Conservation (phyloP, 192 early-diverging fungal species). For the Backusella morwellensis region DNA sequence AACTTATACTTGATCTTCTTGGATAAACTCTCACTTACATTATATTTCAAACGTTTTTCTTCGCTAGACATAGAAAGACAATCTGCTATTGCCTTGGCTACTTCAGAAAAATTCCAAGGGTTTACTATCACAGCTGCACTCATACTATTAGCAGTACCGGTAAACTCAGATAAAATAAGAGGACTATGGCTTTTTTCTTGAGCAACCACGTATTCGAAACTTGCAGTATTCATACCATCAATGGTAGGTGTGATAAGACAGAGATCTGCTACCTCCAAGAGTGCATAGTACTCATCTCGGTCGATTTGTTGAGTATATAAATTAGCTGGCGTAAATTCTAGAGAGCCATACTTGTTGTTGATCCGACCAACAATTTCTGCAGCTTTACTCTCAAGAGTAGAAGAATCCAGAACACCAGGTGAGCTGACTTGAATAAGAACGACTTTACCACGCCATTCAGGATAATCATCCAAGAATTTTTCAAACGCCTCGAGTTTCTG, state of each 20-base stretch:
- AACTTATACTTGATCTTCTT: background rate
- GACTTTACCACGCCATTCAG: slow-evolving; percentile 90
- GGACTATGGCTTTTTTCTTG: slow-evolving; percentile 85
- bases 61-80: slow-evolving; percentile 63
- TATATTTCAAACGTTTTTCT: slow-evolving; percentile 61
- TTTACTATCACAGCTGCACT: slow-evolving; percentile 83
- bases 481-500: slow-evolving; percentile 97
- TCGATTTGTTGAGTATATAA: slow-evolving; percentile 92
- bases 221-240: slow-evolving; percentile 98
- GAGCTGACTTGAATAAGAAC: slow-evolving; percentile 96
- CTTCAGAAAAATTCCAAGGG: slow-evolving; percentile 85
- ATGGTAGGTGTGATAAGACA: slow-evolving; percentile 88
- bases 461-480: slow-evolving; percentile 84
- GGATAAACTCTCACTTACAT: slow-evolving; percentile 34
- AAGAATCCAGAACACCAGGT: slow-evolving; percentile 69
- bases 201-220: slow-evolving; percentile 91
- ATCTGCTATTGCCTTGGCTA: slow-evolving; percentile 74
- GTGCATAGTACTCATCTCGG: slow-evolving; percentile 92
- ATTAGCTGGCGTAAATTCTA: slow-evolving; percentile 93
- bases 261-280: slow-evolving; percentile 91
- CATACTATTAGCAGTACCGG: slow-evolving; percentile 85
- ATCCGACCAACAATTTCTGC: slow-evolving; percentile 90
- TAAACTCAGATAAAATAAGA: slow-evolving; percentile 94
- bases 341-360: slow-evolving; percentile 92
- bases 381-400: slow-evolving; percentile 78